Base-by-base conservation (phyloP, 1,284 basidiomycete species). In the Cutaneotrichosporon mucoides region DNA sequence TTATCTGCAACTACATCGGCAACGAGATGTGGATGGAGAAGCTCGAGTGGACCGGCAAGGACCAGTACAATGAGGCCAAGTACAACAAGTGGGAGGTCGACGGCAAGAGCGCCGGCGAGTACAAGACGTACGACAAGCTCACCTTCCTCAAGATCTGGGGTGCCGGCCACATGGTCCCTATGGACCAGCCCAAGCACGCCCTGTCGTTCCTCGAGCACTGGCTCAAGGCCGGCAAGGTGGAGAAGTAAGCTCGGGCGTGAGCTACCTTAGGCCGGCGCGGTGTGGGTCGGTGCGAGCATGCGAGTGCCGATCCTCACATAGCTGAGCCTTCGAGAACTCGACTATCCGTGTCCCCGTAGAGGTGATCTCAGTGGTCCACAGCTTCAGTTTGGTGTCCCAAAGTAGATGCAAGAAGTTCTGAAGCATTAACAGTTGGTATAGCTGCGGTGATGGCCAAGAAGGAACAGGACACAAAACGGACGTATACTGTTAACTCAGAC, bases 1-100 rank as follows among this genome's bases (percentile, higher is more conserved):
- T n/a, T 42, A 63, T 88, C 70, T 90, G 87, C 74, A 89, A 89
- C 72, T 83, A 75, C 57, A 68, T 89, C 13, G 87, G 84, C 2
- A 88, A 88, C 67, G 84, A 87, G 66, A 76, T 81, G 9, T 87
- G 86, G 86, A 84, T 85, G 35, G 73, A 83, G 48, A 53, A 61
- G 71, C 77, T 89, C 64, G 82, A 85, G 63, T 88, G 87, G 87
- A 81, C 80, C n/a, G 85, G 85, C 2, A 77, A 83, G 62, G 75
- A 78, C 6, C 81, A 71, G 24, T 88, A 84, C 73, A 74, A 69
- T 35, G 81, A 60, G 2, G 71, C 72, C 6, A 55, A 73, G 63
- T 67, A 56, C 66, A 76, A 73, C 81, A 53, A 81, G 76, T 72
- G 85, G 84, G 47, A 71, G 70, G 73, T 80, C 42, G 80, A 82